Evolutionary conservation across 805 yeast species (phyloP).

Genomic region (Kurtzmaniella fragi): DNA sequence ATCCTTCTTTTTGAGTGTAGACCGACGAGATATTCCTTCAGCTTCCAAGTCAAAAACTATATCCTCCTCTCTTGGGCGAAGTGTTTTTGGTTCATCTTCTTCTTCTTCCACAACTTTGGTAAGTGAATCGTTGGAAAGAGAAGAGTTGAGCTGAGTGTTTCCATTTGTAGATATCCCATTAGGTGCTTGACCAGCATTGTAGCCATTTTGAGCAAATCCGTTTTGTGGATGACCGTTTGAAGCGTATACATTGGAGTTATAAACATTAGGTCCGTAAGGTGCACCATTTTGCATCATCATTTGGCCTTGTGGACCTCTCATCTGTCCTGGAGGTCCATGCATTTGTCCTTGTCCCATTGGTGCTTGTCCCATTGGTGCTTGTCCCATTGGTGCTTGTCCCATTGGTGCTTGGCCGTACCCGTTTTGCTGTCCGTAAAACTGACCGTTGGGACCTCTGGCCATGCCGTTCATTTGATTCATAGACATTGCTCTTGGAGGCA

Average conservation of each 20-base stretch:
- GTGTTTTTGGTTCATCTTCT: constrained; percentile 20
- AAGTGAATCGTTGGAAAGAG: constrained; percentile 25
- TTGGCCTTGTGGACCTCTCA: constrained; percentile 6
- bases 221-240: not conserved
- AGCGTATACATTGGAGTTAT: not conserved
- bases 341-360: constrained; percentile 1
- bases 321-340: constrained; percentile 1
- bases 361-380: constrained; percentile 7
- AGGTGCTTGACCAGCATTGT: constrained; percentile 9
- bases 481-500: constrained; percentile 2
- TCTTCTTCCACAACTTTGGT: constrained; percentile 32
- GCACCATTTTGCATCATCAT: constrained; percentile 7
- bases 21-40: constrained; percentile 28
- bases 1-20: constrained; percentile 35
- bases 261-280: constrained; percentile 4
- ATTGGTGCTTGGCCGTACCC: constrained; percentile 1
- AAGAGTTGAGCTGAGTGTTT: constrained; percentile 1
- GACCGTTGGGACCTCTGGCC: not conserved
- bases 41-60: constrained; percentile 21
- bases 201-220: constrained; percentile 2
- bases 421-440: not conserved
- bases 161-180: constrained; percentile 5
- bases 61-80: too few species aligned
- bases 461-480: not conserved
- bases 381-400: constrained; percentile 14